phyloP scores from a whole-genome alignment of 176 grass and related monocot species.

The Tillandsia leiboldiana region DNA sequence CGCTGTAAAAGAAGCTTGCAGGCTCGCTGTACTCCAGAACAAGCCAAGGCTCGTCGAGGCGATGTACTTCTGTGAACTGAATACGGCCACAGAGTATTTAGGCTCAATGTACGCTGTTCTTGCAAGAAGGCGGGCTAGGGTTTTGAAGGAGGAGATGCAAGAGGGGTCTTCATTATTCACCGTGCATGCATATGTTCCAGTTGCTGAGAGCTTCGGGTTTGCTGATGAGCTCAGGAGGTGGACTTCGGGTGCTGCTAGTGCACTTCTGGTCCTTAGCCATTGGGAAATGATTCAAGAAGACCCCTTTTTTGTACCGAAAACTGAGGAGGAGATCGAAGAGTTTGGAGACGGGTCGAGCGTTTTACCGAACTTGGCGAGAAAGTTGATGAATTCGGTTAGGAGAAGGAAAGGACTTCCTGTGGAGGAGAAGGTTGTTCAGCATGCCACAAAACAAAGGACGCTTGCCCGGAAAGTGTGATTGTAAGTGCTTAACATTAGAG shows the following conservation, averaged over 20 bases:
- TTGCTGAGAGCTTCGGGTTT: slow-evolving; percentile 72
- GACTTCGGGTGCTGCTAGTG: slow-evolving; percentile 70
- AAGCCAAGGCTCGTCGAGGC: slow-evolving; percentile 82
- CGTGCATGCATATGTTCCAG: slow-evolving; percentile 68
- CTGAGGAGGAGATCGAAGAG: slow-evolving; percentile 80
- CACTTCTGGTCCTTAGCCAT: slow-evolving; percentile 71
- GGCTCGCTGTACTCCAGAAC: slow-evolving; percentile 65
- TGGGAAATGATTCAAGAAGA: slow-evolving; percentile 69
- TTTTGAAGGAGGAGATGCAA: slow-evolving; percentile 86
- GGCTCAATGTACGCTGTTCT: slow-evolving; percentile 64
- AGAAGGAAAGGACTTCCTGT: slow-evolving; percentile 78
- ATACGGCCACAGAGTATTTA: slow-evolving; percentile 49
- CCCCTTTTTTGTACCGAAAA: slow-evolving; percentile 78
- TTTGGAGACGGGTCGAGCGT: slow-evolving; percentile 87
- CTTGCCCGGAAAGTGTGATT: slow-evolving; percentile 80
- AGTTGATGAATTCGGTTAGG: slow-evolving; percentile 79
- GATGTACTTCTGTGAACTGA: slow-evolving; percentile 83
- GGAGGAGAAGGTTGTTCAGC: slow-evolving; percentile 89
- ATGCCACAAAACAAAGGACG: slow-evolving; percentile 86
- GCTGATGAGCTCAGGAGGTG: slow-evolving; percentile 52
- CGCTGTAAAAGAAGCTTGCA: slow-evolving; percentile 80
- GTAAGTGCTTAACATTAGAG: not conserved
- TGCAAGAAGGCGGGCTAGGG: slow-evolving; percentile 56
- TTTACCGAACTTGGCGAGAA: slow-evolving; percentile 64
- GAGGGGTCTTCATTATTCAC: slow-evolving; percentile 70